phyloP scores from a whole-genome alignment of 176 grass and related monocot genomes.

The Avena insularis region DNA sequence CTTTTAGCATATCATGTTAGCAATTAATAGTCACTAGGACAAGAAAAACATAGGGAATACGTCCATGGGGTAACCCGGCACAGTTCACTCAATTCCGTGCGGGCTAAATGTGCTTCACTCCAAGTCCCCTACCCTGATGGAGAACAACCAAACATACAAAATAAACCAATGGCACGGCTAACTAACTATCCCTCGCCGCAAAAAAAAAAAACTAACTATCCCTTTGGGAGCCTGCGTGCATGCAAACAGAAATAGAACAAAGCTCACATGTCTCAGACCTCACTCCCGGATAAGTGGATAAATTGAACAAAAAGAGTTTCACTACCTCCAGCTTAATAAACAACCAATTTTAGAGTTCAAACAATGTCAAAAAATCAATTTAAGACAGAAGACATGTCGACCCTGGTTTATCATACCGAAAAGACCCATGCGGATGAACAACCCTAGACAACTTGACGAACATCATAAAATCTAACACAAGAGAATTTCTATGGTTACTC shows the following conservation, averaged over 20 bases:
- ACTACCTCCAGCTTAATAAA: not conserved
- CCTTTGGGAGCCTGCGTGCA: not conserved
- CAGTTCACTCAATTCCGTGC: no score
- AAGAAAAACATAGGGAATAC: not conserved
- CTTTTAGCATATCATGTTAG: not conserved
- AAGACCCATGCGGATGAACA: not conserved
- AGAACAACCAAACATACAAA: no score
- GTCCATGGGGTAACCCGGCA: not conserved
- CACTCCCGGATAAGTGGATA: not conserved
- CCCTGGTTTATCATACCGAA: not conserved
- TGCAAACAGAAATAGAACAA: not conserved
- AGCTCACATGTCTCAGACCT: not conserved
- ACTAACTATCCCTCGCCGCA: not conserved
- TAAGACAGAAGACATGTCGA: not conserved
- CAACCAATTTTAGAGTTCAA: not conserved
- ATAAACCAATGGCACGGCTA: not conserved
- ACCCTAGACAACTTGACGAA: conserved; percentile 16
- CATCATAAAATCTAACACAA: conserved; percentile 13
- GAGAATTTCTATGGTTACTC: no score
- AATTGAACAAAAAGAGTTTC: not conserved
- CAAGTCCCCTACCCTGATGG: no score
- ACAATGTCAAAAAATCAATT: not conserved
- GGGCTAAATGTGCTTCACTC: no score
- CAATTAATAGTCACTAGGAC: conserved; percentile 6
- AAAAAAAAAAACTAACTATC: not conserved